Base-by-base conservation (phyloP, 208 protist genomes). In the Wallacemonas sp. region DNA sequence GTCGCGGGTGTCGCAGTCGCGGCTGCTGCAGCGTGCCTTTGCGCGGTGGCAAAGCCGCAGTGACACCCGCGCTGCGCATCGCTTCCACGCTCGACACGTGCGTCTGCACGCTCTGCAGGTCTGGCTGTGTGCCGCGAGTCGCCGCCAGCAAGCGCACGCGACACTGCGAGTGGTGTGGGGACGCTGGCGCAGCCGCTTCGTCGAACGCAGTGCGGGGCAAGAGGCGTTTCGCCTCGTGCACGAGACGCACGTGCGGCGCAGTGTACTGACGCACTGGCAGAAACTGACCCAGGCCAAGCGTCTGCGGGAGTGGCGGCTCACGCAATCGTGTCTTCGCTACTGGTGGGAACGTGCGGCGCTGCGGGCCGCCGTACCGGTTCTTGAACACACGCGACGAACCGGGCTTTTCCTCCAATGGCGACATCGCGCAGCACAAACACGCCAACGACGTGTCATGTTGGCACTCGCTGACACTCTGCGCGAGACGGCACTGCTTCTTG, bases 401-500 rank as follows among this genome's bases (percentile, higher is more conserved):
- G 23, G 36, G 1, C 46, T 66, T 2, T 71, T 76, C 52, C 23
- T 27, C 2, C 29, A 23, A 2, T 70, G 57, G 68, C 23, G 36
- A 1, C 24, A 55, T 26, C 38, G 68, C 8, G 46, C 36, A 2
- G 44, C n/a, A 17, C 24, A 43, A 16, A 48, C 41, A n/a, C 66
- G 43, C 8, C 21, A 69, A 2, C 23, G 55, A 1, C 68, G 63
- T 17, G 46, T 60, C 1, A 47, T 72, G 19, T 38, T 78, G 38
- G 75, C 78, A 19, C 55, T 93, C n/a, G 87, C 87, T 0, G 85
- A 84, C 33, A 88, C 83, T 14, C 61, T 93, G 19, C 76, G 78
- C 8, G 87, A 96, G 44, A 81, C 86, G 17, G 76, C 85, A 4
- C 49, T 87, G 26, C 71, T 87, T n/a, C 54, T 90, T 23, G 72